Base-by-base conservation (phyloP, 352 stramenopile species). In the Globisporangium okanoganense region DNA sequence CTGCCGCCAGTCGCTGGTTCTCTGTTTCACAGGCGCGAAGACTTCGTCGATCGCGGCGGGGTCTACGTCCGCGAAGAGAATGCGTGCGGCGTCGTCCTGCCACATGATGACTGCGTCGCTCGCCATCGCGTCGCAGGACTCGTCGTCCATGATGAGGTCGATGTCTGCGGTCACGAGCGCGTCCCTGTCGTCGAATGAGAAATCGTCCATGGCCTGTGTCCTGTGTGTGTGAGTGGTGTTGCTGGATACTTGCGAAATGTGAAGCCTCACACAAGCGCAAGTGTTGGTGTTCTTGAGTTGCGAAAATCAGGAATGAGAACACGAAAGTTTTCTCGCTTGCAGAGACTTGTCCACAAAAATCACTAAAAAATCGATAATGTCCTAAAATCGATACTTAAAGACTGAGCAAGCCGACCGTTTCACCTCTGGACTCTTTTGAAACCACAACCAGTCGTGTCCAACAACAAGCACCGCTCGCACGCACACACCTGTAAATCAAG, bases 111-210 rank as follows among this genome's bases (percentile, higher is more conserved):
- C 25, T 16, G 55, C 25, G 24, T 31, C 52, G 13, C 8, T 36
- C 38, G 20, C 33, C 25, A 22, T 20, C 40, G 16, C 29, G 20
- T 44, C 44, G 29, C 6, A 33, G 44, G 33, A 44, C 20, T 62
- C 56, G 33, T 62, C 56, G 45, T 62, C 56, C 56, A 62, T 62
- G 56, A 62, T 62, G 33, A 62, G 56, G 33, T 62, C 56, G 45
- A 62, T 62, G 45, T 62, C 56, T 24, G 56, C 48, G 22, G 56
- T 62, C 31, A 54, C 44, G 16, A 56, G 56, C 29, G 48, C 47
- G 20, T 56, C 56, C 22, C 14, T 62, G 29, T 20, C 22, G 45
- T 62, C 56, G 56, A 62, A 54, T 24, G 45, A 29, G 56, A 48
- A 52, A 6, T 50, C 53, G 53, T 59, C 25, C 53, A 59, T 59